These are phyloP conservation scores for Pleurotus sapidus DNA, from an alignment of 768 basidiomycete species.

Conservation along the genomic window DNA sequence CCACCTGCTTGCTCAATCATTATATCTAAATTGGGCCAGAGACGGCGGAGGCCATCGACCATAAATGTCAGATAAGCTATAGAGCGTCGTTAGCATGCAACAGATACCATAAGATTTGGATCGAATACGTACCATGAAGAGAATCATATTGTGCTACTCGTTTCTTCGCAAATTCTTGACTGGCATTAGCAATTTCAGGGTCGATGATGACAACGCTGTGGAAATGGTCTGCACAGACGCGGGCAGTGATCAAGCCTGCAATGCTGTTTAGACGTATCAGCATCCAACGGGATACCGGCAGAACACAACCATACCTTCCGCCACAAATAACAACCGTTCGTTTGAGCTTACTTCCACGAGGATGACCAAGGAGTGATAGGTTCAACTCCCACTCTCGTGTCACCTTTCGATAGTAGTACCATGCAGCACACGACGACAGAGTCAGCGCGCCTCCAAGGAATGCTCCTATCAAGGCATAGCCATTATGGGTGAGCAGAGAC, in stretches of 20 bases:
- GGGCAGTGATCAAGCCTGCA: conserved; percentile 21
- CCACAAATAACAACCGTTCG: conserved; percentile 20
- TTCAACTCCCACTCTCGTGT: not conserved
- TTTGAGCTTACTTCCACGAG: not conserved
- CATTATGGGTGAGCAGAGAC: no score
- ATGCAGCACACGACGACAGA: not conserved
- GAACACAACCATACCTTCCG: conserved; percentile 16
- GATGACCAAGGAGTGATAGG: not conserved
- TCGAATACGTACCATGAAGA: conserved; percentile 8
- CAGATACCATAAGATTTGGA: not conserved
- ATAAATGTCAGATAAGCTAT: conserved; percentile 11
- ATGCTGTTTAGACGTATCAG: conserved; percentile 13
- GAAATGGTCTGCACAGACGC: conserved; percentile 24
- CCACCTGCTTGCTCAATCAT: conserved; percentile 12
- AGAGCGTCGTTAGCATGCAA: not conserved
- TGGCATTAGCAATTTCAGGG: conserved; percentile 16
- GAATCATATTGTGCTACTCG: conserved; percentile 16
- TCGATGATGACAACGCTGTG: conserved; percentile 23
- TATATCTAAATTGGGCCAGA: conserved; percentile 19
- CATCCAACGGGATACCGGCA: not conserved
- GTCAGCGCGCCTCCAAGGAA: not conserved
- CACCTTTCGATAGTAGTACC: not conserved
- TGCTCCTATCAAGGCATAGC: not conserved
- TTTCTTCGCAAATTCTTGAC: conserved; percentile 8
- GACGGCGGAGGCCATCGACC: conserved; percentile 11